These are phyloP conservation scores for Tetragonia tetragonoides DNA, from an alignment of 148 eudicot genomes.

Conservation along the genomic window DNA sequence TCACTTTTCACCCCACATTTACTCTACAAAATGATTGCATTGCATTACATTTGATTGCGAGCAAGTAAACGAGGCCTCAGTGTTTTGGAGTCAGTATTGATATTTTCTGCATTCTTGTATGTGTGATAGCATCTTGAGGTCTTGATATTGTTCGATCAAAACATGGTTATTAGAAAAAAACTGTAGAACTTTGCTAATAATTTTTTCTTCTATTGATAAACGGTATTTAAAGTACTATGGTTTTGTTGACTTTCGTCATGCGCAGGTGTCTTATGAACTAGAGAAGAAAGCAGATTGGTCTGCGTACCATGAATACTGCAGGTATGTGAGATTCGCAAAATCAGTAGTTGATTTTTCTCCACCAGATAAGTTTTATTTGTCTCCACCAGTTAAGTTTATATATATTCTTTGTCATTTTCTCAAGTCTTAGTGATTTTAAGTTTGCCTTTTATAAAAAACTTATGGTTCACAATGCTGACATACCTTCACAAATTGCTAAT, in stretches of 20 bases:
- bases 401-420: neutral
- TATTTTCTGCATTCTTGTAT: neutral
- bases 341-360: neutral
- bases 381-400: neutral
- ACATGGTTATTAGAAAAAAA: neutral
- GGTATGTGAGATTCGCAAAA: slow-evolving; percentile 41
- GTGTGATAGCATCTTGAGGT: neutral
- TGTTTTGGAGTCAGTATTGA: neutral
- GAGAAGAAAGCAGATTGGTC: slow-evolving; percentile 88
- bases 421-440: neutral
- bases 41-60: too few relatives aligned
- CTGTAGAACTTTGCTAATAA: neutral
- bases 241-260: slow-evolving; percentile 10
- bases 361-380: too few relatives aligned
- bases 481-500: neutral
- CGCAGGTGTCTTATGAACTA: slow-evolving; percentile 58
- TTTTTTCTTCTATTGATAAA: neutral
- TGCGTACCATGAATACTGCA: slow-evolving; percentile 55
- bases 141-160: neutral
- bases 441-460: too few relatives aligned
- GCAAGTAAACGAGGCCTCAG: too few relatives aligned
- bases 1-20: too few relatives aligned
- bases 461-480: neutral
- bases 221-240: neutral
- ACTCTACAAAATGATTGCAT: too few relatives aligned